Conservation (phyloP, 1,284 basidiomycete species). For the Ustilago cynodontis region DNA sequence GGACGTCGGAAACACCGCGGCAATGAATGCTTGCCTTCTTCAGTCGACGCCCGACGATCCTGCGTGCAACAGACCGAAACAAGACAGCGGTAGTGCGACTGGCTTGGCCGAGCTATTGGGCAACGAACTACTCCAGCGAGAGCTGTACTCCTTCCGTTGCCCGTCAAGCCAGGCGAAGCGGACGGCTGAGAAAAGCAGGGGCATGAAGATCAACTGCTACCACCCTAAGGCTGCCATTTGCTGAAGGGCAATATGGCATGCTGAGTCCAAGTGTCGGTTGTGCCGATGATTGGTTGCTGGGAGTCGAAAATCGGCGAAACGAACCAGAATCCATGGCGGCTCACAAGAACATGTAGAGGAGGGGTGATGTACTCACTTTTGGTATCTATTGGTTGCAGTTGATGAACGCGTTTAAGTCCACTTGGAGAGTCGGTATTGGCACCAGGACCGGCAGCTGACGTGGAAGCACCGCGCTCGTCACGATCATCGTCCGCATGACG, state of each 20-base stretch:
- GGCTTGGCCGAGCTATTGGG: too few species aligned
- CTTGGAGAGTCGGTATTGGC: constrained; percentile 19
- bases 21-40: too few species aligned
- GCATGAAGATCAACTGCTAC: too few species aligned
- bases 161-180: too few species aligned
- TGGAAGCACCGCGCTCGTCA: constrained; percentile 7
- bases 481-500: constrained; percentile 13
- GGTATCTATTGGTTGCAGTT: constrained; percentile 43
- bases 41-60: too few species aligned
- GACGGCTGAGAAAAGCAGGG: too few species aligned
- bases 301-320: not conserved
- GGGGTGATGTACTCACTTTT: constrained; percentile 42
- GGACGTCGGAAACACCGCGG: too few species aligned
- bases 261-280: not conserved
- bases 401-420: constrained; percentile 28
- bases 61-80: too few species aligned
- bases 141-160: too few species aligned
- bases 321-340: constrained; percentile 13
- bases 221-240: too few species aligned
- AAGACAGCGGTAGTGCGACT: too few species aligned
- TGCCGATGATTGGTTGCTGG: not conserved
- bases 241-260: not conserved
- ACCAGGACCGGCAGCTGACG: not conserved
- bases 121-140: too few species aligned
- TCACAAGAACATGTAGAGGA: not conserved